These are phyloP conservation scores for Pythium brassicae DNA, from an alignment of 352 stramenopile species.

Conservation along the genomic window DNA sequence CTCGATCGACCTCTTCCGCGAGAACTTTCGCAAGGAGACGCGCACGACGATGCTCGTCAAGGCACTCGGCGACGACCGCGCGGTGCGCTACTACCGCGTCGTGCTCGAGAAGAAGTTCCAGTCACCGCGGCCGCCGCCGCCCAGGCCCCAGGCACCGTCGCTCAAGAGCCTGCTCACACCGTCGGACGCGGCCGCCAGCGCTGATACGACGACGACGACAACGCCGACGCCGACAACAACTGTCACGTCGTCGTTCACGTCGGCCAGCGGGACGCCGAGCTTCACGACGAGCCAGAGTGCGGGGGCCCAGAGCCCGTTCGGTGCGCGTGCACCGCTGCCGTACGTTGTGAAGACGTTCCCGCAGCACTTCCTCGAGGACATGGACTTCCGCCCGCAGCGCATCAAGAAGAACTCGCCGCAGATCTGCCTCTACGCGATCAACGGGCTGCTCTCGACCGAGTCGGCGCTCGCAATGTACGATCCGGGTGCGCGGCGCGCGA, in stretches of 20 bases:
- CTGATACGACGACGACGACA: not conserved
- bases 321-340: slow-evolving; percentile 9
- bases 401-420: slow-evolving; percentile 75
- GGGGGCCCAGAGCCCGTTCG: not conserved
- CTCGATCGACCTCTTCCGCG: slow-evolving; percentile 70
- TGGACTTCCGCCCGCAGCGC: slow-evolving; percentile 80
- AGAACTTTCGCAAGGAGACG: slow-evolving; percentile 71
- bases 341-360: slow-evolving; percentile 83
- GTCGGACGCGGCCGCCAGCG: not conserved
- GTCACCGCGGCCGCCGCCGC: slow-evolving; percentile 12
- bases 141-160: slow-evolving; percentile 14
- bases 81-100: slow-evolving; percentile 70
- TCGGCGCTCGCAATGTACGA: slow-evolving; percentile 75
- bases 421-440: slow-evolving; percentile 70
- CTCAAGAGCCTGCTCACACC: slow-evolving; percentile 10
- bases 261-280: slow-evolving; percentile 10
- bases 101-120: slow-evolving; percentile 80
- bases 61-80: slow-evolving; percentile 35
- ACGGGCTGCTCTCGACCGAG: slow-evolving; percentile 59
- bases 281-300: slow-evolving; percentile 10
- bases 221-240: not conserved
- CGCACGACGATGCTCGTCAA: slow-evolving; percentile 85
- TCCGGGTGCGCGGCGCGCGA: slow-evolving; percentile 36
- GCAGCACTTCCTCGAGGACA: slow-evolving; percentile 79
- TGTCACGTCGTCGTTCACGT: slow-evolving; percentile 12